A percentile compares a stretch with the other conserved stretches of the same genome.
Evolutionary conservation across 2,329 filamentous ascomycete species (phyloP).

Genomic region (Cordyceps tenuipes): DNA sequence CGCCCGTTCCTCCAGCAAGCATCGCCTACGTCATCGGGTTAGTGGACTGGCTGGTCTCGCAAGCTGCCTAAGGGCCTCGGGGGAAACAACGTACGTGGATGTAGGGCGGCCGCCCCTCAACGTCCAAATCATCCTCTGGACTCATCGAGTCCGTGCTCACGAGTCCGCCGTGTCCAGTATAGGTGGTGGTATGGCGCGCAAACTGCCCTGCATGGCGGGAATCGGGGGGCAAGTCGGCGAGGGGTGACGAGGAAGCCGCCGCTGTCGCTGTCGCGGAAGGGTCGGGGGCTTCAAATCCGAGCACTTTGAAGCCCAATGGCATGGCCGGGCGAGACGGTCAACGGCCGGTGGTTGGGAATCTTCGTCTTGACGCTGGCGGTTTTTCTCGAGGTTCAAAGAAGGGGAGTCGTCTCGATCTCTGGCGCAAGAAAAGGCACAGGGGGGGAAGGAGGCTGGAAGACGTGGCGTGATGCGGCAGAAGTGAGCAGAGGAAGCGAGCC

Average conservation of each 20-base stretch:
- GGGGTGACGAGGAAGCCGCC: not conserved
- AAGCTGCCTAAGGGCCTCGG: not conserved
- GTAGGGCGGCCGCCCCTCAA: conserved; percentile 36
- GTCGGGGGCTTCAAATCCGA: conserved; percentile 10
- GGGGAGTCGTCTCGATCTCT: not conserved
- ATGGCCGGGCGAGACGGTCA: not conserved
- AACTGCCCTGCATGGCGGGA: conserved; percentile 27
- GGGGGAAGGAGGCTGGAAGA: not conserved
- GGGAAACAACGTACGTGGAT: conserved; percentile 28
- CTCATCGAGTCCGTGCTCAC: conserved; percentile 24
- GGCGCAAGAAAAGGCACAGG: not conserved
- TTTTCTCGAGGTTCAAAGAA: not conserved
- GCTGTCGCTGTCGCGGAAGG: conserved; percentile 12
- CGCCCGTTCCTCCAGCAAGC: conserved; percentile 88
- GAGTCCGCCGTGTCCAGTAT: conserved; percentile 19
- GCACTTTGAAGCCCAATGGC: conserved; percentile 12
- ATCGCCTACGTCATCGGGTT: conserved; percentile 56
- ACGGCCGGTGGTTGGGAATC: not conserved
- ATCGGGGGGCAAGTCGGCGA: conserved; percentile 9
- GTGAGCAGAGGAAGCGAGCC: not conserved
- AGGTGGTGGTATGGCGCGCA: conserved; percentile 20
- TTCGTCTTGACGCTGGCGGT: not conserved
- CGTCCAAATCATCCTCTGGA: conserved; percentile 28
- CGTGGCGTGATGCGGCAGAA: not conserved
- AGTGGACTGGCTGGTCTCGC: not conserved